Evolutionary conservation across 345 rosid species (phyloP).

Genomic region (Salix arbutifolia): DNA sequence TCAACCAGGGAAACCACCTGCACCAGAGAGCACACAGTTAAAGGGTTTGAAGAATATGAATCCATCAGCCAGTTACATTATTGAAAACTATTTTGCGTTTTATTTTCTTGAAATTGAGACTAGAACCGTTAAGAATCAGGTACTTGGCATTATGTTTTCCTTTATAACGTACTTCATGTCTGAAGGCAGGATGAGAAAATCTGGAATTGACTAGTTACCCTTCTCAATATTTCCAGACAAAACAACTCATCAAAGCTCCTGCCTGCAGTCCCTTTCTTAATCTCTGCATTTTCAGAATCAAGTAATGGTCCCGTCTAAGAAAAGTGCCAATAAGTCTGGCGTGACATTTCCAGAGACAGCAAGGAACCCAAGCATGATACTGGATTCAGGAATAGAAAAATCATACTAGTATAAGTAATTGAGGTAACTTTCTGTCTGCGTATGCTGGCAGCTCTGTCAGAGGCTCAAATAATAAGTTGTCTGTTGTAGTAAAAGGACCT

Average conservation of each 20-base stretch:
- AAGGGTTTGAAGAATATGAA: slow-evolving; percentile 1
- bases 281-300: slow-evolving; percentile 84
- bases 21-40: neutral
- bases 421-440: slow-evolving; percentile 76
- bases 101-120: neutral
- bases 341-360: slow-evolving; percentile 3
- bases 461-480: slow-evolving; percentile 85
- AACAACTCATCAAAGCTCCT: slow-evolving; percentile 66
- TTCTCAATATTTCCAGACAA: slow-evolving; percentile 50
- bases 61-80: neutral
- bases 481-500: slow-evolving; percentile 85
- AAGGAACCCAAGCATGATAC: neutral
- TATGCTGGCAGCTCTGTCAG: slow-evolving; percentile 72
- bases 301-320: slow-evolving; percentile 88
- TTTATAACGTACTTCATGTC: slow-evolving; percentile 77
- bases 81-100: neutral
- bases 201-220: slow-evolving; percentile 62
- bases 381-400: neutral
- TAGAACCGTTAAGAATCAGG: neutral
- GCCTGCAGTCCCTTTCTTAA: slow-evolving; percentile 60
- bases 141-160: slow-evolving; percentile 30
- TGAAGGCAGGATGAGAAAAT: slow-evolving; percentile 75
- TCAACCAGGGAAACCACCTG: slow-evolving; percentile 64
- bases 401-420: slow-evolving; percentile 71
- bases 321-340: slow-evolving; percentile 12